Percentiles rank a stretch among this genome's conserved stretches.
Evolutionary conservation across 345 rosid species (phyloP).

Genomic region (Murraya koenigii): DNA sequence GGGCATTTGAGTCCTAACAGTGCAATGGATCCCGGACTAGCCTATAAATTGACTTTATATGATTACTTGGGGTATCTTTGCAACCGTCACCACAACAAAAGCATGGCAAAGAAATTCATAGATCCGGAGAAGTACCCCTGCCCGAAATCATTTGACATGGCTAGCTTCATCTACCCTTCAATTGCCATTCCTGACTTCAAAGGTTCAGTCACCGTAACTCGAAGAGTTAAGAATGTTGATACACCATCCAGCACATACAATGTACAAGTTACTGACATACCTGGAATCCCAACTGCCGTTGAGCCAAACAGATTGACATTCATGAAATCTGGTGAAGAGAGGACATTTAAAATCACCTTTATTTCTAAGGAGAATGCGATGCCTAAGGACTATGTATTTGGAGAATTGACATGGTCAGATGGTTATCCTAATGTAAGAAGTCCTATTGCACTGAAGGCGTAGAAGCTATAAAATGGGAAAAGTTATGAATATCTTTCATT

Average conservation of each 20-base stretch:
- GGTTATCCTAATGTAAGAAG: neutral
- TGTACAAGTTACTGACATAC: no score
- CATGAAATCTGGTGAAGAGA: neutral
- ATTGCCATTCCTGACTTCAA: conserved; percentile 31
- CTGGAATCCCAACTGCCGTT: neutral
- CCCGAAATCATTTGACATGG: conserved; percentile 17
- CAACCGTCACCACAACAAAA: no score
- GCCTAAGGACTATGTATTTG: neutral
- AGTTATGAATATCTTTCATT: conserved; percentile 1
- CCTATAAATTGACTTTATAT: neutral
- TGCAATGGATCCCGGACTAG: neutral
- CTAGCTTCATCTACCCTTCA: conserved; percentile 52
- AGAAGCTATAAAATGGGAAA: no score
- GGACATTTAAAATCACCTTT: neutral
- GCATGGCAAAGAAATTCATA: no score
- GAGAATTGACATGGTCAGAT: neutral
- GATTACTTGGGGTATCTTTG: neutral
- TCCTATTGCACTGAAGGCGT: neutral
- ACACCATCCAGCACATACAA: conserved; percentile 6
- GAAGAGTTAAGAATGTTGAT: neutral
- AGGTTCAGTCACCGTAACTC: neutral
- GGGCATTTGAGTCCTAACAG: neutral
- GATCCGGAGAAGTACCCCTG: conserved; percentile 17
- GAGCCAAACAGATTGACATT: neutral
- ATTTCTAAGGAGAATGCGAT: neutral